Evolutionary conservation across 129 eudicot genomes (phyloP).

Genomic region (Helianthus tuberosus): DNA sequence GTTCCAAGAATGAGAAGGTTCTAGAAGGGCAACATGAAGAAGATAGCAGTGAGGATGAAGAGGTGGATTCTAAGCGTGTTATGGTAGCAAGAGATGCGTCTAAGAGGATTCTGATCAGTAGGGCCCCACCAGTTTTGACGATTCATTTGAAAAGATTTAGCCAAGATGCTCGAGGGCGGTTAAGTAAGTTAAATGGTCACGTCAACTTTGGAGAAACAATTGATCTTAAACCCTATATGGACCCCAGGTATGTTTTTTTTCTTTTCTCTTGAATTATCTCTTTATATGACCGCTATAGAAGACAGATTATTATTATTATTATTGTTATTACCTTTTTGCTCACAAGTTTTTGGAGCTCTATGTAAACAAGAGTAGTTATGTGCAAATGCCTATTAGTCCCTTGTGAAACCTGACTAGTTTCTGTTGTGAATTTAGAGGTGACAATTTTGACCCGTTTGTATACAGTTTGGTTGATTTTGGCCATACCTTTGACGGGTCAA

Average conservation of each 20-base stretch:
- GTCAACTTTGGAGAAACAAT: conserved; percentile 67
- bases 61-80: conserved; percentile 45
- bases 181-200: conserved; percentile 86
- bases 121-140: conserved; percentile 75
- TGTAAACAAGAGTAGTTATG: conserved; percentile 6
- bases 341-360: not conserved
- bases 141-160: conserved; percentile 86
- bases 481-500: not conserved
- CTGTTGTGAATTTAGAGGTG: not conserved
- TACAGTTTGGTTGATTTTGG: not conserved
- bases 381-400: conserved; percentile 3
- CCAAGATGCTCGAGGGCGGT: conserved; percentile 90
- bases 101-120: conserved; percentile 69
- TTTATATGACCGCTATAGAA: not conserved
- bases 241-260: conserved; percentile 64
- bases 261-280: conserved; percentile 9
- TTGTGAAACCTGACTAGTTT: conserved; percentile 5
- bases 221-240: conserved; percentile 81
- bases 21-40: conserved; percentile 33
- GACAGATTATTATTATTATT: not conserved
- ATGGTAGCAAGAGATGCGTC: conserved; percentile 93
- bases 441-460: not conserved
- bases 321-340: not conserved
- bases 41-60: conserved; percentile 52
- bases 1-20: conserved; percentile 24